Evolutionary conservation across 768 basidiomycete species (phyloP).

Genomic region (Saitozyma sp.): DNA sequence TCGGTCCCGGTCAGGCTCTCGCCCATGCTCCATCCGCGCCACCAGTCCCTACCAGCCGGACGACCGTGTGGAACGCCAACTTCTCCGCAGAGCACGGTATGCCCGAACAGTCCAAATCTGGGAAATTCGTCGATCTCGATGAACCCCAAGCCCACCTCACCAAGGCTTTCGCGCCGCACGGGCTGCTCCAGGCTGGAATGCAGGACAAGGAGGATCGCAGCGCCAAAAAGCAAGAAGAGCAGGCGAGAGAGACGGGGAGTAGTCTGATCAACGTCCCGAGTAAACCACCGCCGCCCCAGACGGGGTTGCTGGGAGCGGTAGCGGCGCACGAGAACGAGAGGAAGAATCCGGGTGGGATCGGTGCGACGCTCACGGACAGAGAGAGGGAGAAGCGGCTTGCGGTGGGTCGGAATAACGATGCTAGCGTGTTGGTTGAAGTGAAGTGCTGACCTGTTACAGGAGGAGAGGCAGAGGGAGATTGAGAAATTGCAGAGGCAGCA

Average conservation of each 20-base stretch:
- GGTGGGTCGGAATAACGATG: conserved; percentile 31
- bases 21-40: too few species aligned
- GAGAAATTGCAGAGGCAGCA: conserved; percentile 88
- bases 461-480: conserved; percentile 87
- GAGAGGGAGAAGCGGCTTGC: conserved; percentile 89
- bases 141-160: conserved; percentile 76
- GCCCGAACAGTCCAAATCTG: conserved; percentile 52
- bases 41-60: conserved; percentile 52
- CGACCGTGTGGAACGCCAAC: conserved; percentile 84
- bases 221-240: conserved; percentile 90
- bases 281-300: conserved; percentile 92
- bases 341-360: conserved; percentile 91
- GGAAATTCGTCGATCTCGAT: conserved; percentile 69
- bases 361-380: conserved; percentile 89
- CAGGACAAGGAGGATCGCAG: conserved; percentile 95
- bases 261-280: conserved; percentile 93
- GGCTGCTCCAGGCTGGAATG: conserved; percentile 87
- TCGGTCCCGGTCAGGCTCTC: too few species aligned
- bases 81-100: conserved; percentile 67
- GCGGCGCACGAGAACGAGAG: conserved; percentile 92
- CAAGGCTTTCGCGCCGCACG: conserved; percentile 92
- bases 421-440: neutral
- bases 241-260: conserved; percentile 85
- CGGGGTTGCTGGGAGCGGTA: conserved; percentile 91
- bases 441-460: conserved; percentile 50